Evolutionary conservation across 108 stramenopile genomes (phyloP).

Genomic region (Pinguiococcus pyrenoidosus): DNA sequence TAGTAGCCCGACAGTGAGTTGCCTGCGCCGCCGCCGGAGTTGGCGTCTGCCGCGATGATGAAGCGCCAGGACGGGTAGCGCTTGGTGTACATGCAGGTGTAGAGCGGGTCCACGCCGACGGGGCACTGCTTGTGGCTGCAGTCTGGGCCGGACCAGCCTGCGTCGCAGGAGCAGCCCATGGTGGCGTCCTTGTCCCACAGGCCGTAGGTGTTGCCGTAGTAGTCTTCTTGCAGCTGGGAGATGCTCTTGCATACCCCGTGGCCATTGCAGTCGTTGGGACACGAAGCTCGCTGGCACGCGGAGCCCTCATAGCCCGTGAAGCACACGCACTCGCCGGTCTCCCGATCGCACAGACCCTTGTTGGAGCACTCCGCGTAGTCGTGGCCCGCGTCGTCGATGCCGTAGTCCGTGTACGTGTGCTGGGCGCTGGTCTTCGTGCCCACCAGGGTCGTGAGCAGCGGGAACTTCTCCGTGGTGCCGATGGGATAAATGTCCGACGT

Average conservation of each 20-base stretch:
- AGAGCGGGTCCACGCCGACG: constrained; percentile 52
- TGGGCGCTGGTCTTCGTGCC: constrained; percentile 15
- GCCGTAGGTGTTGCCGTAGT: constrained; percentile 48
- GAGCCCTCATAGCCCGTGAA: constrained; percentile 58
- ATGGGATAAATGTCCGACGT: constrained; percentile 50
- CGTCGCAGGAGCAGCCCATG: constrained; percentile 52
- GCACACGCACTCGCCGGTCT: constrained; percentile 56
- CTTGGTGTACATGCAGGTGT: constrained; percentile 46
- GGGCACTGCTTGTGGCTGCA: constrained; percentile 45
- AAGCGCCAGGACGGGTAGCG: constrained; percentile 41
- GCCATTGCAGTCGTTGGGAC: constrained; percentile 42
- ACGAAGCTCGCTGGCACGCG: constrained; percentile 59
- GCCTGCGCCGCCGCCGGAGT: constrained; percentile 29
- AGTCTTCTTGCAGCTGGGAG: constrained; percentile 16
- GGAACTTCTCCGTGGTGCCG: constrained; percentile 54
- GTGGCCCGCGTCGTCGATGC: constrained; percentile 32
- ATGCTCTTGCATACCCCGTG: constrained; percentile 36
- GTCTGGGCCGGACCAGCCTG: constrained; percentile 48
- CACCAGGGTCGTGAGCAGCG: too few species aligned
- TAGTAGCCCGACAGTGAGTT: too few species aligned
- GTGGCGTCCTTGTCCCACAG: constrained; percentile 58
- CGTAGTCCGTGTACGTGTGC: constrained; percentile 6
- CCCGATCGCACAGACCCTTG: constrained; percentile 60
- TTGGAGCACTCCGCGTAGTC: constrained; percentile 61
- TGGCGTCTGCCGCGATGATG: constrained; percentile 13